These are phyloP conservation scores for Neophaeococcomyces aloes DNA, from an alignment of 2,329 filamentous ascomycete species.

Conservation along the genomic window DNA sequence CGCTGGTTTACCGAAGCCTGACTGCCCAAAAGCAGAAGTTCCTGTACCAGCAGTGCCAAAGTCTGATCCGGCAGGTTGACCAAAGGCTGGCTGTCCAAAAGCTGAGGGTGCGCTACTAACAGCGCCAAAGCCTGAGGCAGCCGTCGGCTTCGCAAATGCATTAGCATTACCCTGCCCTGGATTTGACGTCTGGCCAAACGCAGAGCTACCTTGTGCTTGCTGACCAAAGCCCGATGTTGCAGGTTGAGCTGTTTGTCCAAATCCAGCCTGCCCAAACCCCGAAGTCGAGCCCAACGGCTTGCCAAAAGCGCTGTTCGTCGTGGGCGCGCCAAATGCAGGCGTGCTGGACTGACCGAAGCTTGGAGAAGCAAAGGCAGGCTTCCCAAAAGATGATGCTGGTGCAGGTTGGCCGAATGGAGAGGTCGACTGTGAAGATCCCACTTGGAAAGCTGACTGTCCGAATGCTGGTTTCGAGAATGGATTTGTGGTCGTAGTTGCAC, in stretches of 20 bases:
- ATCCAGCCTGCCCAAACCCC: slow-evolving; percentile 28
- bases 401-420: slow-evolving; percentile 29
- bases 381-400: slow-evolving; percentile 31
- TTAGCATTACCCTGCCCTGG: background rate
- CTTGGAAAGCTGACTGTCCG: slow-evolving; percentile 21
- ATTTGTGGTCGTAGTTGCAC: slow-evolving; percentile 8
- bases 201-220: slow-evolving; percentile 2
- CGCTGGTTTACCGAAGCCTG: slow-evolving; percentile 22
- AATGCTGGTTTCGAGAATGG: slow-evolving; percentile 25
- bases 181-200: slow-evolving; percentile 8
- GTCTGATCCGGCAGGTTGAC: slow-evolving; percentile 13
- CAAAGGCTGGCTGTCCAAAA: slow-evolving; percentile 13
- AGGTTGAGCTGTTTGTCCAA: slow-evolving; percentile 1
- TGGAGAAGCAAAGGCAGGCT: slow-evolving; percentile 27
- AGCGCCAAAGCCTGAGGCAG: slow-evolving; percentile 9
- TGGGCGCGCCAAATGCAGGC: slow-evolving; percentile 22
- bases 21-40: slow-evolving; percentile 11
- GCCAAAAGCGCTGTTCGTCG: slow-evolving; percentile 26
- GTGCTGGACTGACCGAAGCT: slow-evolving; percentile 20
- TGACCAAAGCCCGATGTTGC: background rate
- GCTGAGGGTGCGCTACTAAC: slow-evolving; percentile 7
- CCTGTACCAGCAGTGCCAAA: background rate
- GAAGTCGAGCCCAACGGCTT: slow-evolving; percentile 26
- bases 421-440: slow-evolving; percentile 10
- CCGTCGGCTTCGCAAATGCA: slow-evolving; percentile 9